phyloP scores from a whole-genome alignment of 1,284 basidiomycete genomes.

The Marasmius sp. region DNA sequence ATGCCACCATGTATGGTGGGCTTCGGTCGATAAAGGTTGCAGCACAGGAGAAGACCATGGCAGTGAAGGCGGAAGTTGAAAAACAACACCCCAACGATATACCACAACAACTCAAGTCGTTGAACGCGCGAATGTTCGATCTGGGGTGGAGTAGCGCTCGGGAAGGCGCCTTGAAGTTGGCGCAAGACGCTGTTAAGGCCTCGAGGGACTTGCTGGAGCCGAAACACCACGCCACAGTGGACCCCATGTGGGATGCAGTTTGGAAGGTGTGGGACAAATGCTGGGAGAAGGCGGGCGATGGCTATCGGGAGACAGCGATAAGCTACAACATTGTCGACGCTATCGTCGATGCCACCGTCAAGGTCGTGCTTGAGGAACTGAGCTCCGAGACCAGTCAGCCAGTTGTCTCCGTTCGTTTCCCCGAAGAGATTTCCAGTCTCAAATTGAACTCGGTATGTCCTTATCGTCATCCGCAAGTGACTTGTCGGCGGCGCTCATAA shows the following conservation, averaged over 20 bases:
- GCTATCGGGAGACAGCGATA: neutral
- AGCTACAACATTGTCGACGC: neutral
- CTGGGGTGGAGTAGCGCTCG: neutral
- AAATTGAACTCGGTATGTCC: neutral
- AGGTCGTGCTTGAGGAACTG: neutral
- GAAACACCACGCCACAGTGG: neutral
- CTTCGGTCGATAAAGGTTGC: neutral
- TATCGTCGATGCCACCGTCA: neutral
- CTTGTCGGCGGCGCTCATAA: too few relatives aligned
- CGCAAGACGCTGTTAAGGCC: neutral
- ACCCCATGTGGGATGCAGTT: neutral
- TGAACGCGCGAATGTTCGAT: slow-evolving; percentile 1
- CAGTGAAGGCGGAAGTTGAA: neutral
- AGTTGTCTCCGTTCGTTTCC: neutral
- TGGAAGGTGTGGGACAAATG: neutral
- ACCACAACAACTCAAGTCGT: neutral
- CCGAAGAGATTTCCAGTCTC: neutral
- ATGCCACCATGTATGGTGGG: neutral
- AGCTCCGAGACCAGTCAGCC: neutral
- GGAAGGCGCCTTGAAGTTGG: neutral
- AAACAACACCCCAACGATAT: neutral
- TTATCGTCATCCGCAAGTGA: neutral
- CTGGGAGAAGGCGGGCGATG: neutral
- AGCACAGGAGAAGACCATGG: neutral
- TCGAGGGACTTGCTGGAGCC: neutral